Percentiles rank a stretch among this genome's conserved stretches.
phyloP scores from a whole-genome alignment of 2,329 filamentous ascomycete species.

The Proliferodiscus dingleyae region DNA sequence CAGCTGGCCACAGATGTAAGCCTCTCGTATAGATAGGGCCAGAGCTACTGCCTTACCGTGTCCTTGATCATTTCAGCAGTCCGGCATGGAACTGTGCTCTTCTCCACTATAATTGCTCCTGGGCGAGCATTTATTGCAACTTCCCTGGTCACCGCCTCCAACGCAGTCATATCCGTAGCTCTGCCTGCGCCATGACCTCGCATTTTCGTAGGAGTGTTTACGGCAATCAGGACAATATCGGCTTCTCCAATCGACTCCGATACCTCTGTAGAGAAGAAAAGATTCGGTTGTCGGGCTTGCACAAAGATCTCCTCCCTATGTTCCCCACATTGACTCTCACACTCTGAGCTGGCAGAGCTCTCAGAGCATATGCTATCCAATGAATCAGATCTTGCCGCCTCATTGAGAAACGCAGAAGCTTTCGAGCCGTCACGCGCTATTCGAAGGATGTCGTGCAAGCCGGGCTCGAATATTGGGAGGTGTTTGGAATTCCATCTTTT shows the following conservation, averaged over 20 bases:
- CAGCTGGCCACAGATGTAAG: conserved; percentile 44
- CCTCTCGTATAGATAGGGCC: background rate
- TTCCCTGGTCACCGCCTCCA: conserved; percentile 64
- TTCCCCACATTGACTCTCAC: conserved; percentile 27
- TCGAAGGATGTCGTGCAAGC: conserved; percentile 62
- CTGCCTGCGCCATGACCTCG: conserved; percentile 64
- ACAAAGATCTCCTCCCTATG: conserved; percentile 31
- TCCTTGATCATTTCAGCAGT: conserved; percentile 66
- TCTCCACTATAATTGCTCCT: conserved; percentile 74
- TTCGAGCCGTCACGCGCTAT: conserved; percentile 56
- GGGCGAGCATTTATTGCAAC: conserved; percentile 62
- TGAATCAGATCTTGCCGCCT: conserved; percentile 29
- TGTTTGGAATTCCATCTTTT: conserved; percentile 67
- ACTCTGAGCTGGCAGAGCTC: conserved; percentile 31
- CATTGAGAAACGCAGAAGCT: conserved; percentile 38
- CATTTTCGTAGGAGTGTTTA: conserved; percentile 75
- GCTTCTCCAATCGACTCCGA: conserved; percentile 57
- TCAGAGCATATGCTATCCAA: conserved; percentile 30
- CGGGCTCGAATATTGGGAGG: conserved; percentile 73
- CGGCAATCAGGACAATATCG: conserved; percentile 69
- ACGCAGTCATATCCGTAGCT: conserved; percentile 67
- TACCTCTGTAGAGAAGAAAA: conserved; percentile 69
- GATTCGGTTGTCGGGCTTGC: conserved; percentile 52
- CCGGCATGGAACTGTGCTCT: conserved; percentile 73
- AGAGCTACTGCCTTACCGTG: conserved; percentile 48